Base-by-base conservation (phyloP, 2,329 filamentous ascomycete species). In the Calonectria pseudoreteaudii region DNA sequence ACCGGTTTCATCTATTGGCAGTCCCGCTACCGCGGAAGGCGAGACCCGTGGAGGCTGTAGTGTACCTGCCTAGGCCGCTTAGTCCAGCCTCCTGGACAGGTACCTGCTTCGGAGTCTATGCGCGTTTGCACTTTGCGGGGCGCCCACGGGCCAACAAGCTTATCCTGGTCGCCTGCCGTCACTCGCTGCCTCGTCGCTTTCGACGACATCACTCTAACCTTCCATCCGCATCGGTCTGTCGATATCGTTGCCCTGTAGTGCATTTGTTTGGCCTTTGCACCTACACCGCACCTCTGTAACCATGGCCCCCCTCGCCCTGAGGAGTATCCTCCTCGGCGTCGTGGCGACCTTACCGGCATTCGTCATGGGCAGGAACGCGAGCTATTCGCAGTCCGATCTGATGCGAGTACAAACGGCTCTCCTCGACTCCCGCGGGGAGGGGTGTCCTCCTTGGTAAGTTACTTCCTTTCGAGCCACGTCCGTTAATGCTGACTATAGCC, bases 361-460 rank as follows among this genome's bases (percentile, higher is more conserved):
- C 20, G 83, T 82, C 26, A 82, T 83, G 52, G 86, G 86, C 44
- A 82, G 79, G 50, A 88, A 85, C 68, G 89, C 90, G 66, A 93
- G 92, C 82, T 92, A 91, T 80, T 91, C 91, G 23, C 88, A 90
- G 53, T 83, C 89, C 76, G 90, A 91, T 78, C 91, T 90, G 85
- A 87, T 91, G 82, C 91, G 88, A 79, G 91, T 91, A 52, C 91
- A 94, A 82, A 88, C 95, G 82, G 90, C 93, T 47, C 86, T 96
- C 60, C 91, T 94, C 85, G 93, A 91, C 77, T 92, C 94, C 80
- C 91, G 94, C 65, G 94, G 95, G 9, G 90, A 91, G 76, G 91
- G 93, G 80, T 97, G 95, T 82, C 94, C 94, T 68, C 94, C 94
- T 81, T 97, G 92, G 92, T 94, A 85, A 28, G 77, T 53, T 28